Evolutionary conservation across 768 basidiomycete genomes (phyloP).

Genomic region (Exsudoporus frostii): DNA sequence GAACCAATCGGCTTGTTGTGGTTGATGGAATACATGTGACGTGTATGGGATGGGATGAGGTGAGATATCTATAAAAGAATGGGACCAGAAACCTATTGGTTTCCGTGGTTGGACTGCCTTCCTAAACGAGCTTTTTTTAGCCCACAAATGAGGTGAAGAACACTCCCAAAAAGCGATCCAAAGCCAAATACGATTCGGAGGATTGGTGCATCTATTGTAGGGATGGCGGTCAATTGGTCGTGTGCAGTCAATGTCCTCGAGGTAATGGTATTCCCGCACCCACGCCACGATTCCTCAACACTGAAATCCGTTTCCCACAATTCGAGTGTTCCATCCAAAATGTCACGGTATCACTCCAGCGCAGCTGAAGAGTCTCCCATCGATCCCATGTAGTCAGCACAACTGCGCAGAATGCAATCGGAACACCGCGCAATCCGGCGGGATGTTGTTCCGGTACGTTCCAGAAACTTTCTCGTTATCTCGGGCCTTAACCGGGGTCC

Average conservation of each 20-base stretch:
- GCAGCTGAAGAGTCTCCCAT: constrained; percentile 27
- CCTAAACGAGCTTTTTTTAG: constrained; percentile 15
- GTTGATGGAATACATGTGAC: constrained; percentile 37
- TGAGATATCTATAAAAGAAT: constrained; percentile 25
- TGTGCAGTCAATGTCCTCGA: constrained; percentile 52
- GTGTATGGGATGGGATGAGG: constrained; percentile 25
- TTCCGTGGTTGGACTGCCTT: background rate
- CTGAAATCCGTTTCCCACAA: background rate
- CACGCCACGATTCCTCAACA: background rate
- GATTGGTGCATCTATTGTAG: constrained; percentile 59
- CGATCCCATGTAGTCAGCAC: constrained; percentile 48
- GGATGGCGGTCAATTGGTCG: constrained; percentile 53
- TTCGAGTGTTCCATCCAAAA: constrained; percentile 49
- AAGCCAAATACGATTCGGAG: constrained; percentile 45
- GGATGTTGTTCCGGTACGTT: constrained; percentile 54
- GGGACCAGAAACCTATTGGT: background rate
- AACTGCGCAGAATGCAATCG: constrained; percentile 44
- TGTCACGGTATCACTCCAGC: constrained; percentile 42
- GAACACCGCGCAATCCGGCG: constrained; percentile 45
- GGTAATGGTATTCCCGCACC: constrained; percentile 33
- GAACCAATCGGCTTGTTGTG: constrained; percentile 38
- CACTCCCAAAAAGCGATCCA: constrained; percentile 31
- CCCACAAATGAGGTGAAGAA: constrained; percentile 10
- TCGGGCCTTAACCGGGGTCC: background rate
- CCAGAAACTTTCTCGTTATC: background rate